These are phyloP conservation scores for Erigeron canadensis DNA, from an alignment of 129 eudicot genomes.

Conservation along the genomic window DNA sequence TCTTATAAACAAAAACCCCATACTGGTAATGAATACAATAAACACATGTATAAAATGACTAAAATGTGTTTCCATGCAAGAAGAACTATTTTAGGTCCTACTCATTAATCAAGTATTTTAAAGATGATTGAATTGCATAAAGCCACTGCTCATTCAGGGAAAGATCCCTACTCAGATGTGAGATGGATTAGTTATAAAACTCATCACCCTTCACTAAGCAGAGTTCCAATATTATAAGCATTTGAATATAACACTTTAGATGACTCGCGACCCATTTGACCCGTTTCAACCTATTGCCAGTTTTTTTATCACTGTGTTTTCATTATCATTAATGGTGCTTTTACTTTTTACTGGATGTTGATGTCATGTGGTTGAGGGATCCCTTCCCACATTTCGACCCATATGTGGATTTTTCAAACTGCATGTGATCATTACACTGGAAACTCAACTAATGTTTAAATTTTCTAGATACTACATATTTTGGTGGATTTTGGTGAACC, in stretches of 20 bases:
- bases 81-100: background rate
- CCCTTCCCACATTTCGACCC: slow-evolving; percentile 63
- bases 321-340: background rate
- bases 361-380: slow-evolving; percentile 85
- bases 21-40: too few species aligned
- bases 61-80: too few species aligned
- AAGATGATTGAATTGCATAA: background rate
- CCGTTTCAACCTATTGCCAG: background rate
- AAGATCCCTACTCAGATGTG: background rate
- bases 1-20: too few species aligned
- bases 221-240: background rate
- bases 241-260: too few species aligned
- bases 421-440: slow-evolving; percentile 74
- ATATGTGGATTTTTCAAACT: slow-evolving; percentile 69
- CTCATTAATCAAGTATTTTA: background rate
- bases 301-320: background rate
- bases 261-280: too few species aligned
- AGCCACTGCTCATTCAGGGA: background rate
- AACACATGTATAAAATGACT: too few species aligned
- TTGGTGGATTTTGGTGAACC: slow-evolving; percentile 87
- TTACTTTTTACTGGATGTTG: slow-evolving; percentile 56
- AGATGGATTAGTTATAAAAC: background rate
- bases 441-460: slow-evolving; percentile 48
- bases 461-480: slow-evolving; percentile 57
- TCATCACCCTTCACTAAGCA: background rate